A percentile compares a stretch with the other conserved stretches of the same genome.
phyloP scores from a whole-genome alignment of 2,329 filamentous ascomycete species.

The Cercospora zeae-maydis region DNA sequence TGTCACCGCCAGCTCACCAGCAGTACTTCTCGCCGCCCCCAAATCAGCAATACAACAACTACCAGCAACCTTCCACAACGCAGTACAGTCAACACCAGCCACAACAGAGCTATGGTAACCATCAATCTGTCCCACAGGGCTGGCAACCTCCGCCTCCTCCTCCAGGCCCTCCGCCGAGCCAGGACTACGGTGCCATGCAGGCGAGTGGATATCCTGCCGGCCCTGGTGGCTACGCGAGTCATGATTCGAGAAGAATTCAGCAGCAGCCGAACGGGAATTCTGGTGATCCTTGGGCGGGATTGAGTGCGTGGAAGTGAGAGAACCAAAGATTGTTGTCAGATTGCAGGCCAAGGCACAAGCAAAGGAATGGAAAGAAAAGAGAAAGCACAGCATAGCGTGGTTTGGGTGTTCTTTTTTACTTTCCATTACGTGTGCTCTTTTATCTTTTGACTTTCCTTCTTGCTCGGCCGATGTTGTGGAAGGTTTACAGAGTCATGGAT shows the following conservation, averaged over 20 bases:
- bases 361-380: not conserved
- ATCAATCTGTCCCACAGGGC: conserved; percentile 53
- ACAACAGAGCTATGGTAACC: conserved; percentile 29
- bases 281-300: conserved; percentile 65
- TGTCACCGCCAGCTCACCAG: conserved; percentile 57
- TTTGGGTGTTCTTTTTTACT: not conserved
- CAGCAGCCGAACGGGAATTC: conserved; percentile 39
- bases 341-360: not conserved
- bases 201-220: conserved; percentile 43
- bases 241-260: conserved; percentile 44
- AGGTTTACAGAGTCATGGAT: not conserved
- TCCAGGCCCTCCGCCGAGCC: conserved; percentile 58
- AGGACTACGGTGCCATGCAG: conserved; percentile 49
- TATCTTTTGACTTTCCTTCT: not conserved
- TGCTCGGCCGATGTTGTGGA: not conserved
- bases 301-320: conserved; percentile 64
- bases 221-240: conserved; percentile 53
- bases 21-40: conserved; percentile 51
- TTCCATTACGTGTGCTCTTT: not conserved
- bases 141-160: conserved; percentile 67
- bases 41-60: conserved; percentile 39
- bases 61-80: conserved; percentile 49
- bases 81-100: conserved; percentile 61
- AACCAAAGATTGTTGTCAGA: not conserved
- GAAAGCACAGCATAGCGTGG: conserved; percentile 4